Conservation (phyloP, 768 basidiomycete genomes). For the Sutorius australiensis region DNA sequence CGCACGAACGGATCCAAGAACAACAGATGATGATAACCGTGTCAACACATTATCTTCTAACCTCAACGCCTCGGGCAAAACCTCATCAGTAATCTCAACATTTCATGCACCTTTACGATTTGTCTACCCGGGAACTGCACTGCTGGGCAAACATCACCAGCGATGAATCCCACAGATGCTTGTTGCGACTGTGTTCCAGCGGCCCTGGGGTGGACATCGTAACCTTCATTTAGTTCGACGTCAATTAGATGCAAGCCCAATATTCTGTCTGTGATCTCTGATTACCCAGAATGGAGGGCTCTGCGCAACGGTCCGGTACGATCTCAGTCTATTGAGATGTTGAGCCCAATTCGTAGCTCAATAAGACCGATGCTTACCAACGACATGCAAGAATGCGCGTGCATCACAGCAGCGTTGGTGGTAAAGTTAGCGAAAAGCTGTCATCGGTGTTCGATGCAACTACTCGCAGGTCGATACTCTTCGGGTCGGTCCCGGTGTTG, state of each 20-base stretch:
- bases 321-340: constrained; percentile 57
- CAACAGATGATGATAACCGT: too few species aligned
- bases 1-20: neutral
- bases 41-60: too few species aligned
- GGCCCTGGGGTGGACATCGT: neutral
- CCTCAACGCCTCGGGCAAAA: neutral
- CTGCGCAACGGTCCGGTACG: constrained; percentile 80
- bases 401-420: constrained; percentile 6
- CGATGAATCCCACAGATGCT: neutral
- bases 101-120: neutral
- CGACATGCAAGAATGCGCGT: constrained; percentile 29
- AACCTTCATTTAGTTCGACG: neutral
- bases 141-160: neutral
- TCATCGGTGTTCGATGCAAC: neutral
- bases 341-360: neutral
- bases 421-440: constrained; percentile 6
- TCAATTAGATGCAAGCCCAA: neutral
- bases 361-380: constrained; percentile 18
- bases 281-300: constrained; percentile 69
- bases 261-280: constrained; percentile 24
- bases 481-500: neutral
- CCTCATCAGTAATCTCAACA: neutral
- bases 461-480: neutral
- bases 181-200: neutral
- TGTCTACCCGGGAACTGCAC: neutral